Conservation (phyloP, 495 filamentous ascomycete species). For the Lasiosphaeriaceae sp. region DNA sequence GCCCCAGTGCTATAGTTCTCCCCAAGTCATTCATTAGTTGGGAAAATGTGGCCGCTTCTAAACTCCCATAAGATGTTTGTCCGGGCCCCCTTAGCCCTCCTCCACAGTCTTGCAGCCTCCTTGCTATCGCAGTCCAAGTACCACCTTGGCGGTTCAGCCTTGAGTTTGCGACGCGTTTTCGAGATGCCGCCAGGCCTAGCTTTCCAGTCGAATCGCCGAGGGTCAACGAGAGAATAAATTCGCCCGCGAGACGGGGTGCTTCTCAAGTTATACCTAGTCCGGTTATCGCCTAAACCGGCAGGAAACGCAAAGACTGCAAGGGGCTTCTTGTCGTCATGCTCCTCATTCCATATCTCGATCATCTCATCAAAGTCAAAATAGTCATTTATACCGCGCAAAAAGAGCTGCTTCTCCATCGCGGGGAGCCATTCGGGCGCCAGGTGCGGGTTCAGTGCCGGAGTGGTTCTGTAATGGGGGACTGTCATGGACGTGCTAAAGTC, state of each 20-base stretch:
- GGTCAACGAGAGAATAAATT: background rate
- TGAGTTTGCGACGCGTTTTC: background rate
- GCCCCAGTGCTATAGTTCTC: too few species aligned
- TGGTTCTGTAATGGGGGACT: background rate
- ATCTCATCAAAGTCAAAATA: background rate
- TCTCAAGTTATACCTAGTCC: background rate
- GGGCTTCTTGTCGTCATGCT: background rate
- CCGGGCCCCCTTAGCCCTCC: too few species aligned
- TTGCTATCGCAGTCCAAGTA: background rate
- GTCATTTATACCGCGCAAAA: background rate
- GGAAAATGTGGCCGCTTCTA: background rate
- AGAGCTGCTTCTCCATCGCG: background rate
- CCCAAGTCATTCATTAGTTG: background rate
- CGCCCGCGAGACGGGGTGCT: background rate
- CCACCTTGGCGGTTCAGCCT: background rate
- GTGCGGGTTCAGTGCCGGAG: background rate
- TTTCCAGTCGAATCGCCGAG: background rate
- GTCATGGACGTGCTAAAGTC: constrained; percentile 1
- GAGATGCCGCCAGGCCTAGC: background rate
- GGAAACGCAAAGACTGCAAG: background rate
- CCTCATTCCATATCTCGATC: background rate
- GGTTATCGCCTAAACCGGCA: background rate
- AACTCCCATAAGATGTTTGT: background rate
- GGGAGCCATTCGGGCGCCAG: background rate
- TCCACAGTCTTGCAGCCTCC: background rate